Evolutionary conservation across 129 eudicot species (phyloP).

Genomic region (Flaveria brownii): DNA sequence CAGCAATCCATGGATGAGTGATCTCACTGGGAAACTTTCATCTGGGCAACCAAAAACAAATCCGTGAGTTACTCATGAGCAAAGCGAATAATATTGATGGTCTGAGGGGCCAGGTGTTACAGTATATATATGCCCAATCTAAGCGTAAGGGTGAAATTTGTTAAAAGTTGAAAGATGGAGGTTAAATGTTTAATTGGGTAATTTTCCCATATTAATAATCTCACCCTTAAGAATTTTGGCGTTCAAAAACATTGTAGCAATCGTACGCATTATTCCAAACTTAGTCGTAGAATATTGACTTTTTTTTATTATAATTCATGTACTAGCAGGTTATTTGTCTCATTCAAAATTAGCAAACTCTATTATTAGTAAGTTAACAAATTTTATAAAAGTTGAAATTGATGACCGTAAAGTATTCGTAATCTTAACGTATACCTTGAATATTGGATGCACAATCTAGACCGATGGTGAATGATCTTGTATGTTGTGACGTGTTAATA

Average conservation of each 20-base stretch:
- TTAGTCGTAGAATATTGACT: constrained; percentile 16
- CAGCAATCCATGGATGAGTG: too few species aligned
- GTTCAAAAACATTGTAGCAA: background rate
- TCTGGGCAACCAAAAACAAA: too few species aligned
- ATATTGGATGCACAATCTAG: background rate
- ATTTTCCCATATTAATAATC: background rate
- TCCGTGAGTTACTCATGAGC: too few species aligned
- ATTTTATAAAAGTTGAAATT: background rate
- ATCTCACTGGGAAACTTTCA: too few species aligned
- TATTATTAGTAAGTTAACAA: background rate
- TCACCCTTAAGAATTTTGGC: background rate
- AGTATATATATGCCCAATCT: too few species aligned
- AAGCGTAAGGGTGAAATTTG: too few species aligned
- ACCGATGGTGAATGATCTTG: background rate
- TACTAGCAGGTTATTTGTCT: background rate
- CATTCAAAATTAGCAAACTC: background rate
- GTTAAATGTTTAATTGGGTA: too few species aligned
- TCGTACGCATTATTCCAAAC: constrained; percentile 3
- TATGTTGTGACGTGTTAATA: background rate
- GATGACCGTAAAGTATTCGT: background rate
- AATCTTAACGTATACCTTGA: background rate
- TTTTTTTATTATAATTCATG: background rate
- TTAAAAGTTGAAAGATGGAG: too few species aligned
- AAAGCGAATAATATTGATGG: too few species aligned
- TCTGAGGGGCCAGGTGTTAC: too few species aligned